A percentile compares a stretch with the other conserved stretches of the same genome.
phyloP scores from a whole-genome alignment of 169 alveolate species.

The Plasmodium relictum region DNA sequence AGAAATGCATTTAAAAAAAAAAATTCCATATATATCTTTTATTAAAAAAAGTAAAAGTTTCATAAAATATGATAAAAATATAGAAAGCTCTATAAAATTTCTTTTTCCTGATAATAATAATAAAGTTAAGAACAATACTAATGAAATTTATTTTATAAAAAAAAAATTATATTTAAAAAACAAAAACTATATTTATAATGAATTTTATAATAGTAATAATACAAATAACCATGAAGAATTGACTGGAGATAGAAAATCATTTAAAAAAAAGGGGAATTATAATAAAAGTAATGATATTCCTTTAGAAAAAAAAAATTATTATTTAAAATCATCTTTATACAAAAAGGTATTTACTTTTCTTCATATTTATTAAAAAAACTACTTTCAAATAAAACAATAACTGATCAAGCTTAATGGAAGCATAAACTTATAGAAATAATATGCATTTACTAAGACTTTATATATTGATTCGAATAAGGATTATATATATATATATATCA shows the following conservation, averaged over 20 bases:
- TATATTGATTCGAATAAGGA: not conserved
- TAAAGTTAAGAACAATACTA: constrained; percentile 7
- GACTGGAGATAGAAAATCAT: not conserved
- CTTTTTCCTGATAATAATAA: constrained; percentile 7
- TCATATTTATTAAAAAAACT: not conserved
- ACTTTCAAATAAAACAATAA: constrained; percentile 2
- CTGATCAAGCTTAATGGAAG: not conserved
- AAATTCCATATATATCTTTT: not conserved
- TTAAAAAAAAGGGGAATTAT: constrained; percentile 13
- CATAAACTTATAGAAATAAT: constrained; percentile 10
- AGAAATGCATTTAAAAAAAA: constrained; percentile 17
- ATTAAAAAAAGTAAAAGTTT: constrained; percentile 17
- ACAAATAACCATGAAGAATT: constrained; percentile 21
- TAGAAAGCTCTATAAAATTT: constrained; percentile 4
- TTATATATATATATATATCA: not conserved
- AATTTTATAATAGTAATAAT: constrained; percentile 9
- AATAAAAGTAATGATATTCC: constrained; percentile 3
- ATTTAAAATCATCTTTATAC: constrained; percentile 13
- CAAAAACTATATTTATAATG: constrained; percentile 5
- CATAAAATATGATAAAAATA: constrained; percentile 27
- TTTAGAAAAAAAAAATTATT: constrained; percentile 16
- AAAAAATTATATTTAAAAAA: constrained; percentile 11
- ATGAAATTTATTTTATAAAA: constrained; percentile 20
- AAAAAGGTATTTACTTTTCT: constrained; percentile 15
- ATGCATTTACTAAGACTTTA: not conserved